A percentile compares a stretch with the other conserved stretches of the same genome.
These are phyloP conservation scores for Aspergillus ruber DNA, from an alignment of 2,329 filamentous ascomycete species.

Conservation along the genomic window DNA sequence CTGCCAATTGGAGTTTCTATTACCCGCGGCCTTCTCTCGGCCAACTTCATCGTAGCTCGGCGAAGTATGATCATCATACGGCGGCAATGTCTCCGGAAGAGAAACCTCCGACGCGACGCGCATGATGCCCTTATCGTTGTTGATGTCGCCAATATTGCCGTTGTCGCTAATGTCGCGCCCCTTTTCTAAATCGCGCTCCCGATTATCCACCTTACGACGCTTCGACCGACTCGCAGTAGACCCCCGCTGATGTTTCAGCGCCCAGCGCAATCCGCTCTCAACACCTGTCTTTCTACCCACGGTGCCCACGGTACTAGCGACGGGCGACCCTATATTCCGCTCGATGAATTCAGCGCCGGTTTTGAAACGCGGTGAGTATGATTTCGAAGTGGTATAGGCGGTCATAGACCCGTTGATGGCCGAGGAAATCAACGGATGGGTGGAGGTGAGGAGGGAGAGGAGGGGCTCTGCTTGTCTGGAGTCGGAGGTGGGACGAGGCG, in stretches of 20 bases:
- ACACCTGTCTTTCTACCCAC: conserved; percentile 82
- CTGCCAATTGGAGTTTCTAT: conserved; percentile 54
- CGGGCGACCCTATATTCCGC: conserved; percentile 70
- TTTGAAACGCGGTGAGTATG: conserved; percentile 81
- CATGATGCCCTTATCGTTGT: conserved; percentile 13
- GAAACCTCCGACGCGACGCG: conserved; percentile 60
- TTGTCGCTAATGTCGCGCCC: conserved; percentile 12
- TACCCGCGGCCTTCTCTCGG: conserved; percentile 24
- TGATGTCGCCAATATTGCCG: not conserved
- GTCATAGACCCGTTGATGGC: conserved; percentile 80
- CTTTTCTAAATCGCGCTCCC: conserved; percentile 42
- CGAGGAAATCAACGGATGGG: conserved; percentile 77
- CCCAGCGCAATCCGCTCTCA: conserved; percentile 79
- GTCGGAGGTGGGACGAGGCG: conserved; percentile 28
- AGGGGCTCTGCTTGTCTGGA: conserved; percentile 65
- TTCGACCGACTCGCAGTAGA: conserved; percentile 31
- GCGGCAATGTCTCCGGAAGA: conserved; percentile 68
- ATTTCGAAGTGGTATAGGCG: conserved; percentile 80
- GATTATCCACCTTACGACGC: conserved; percentile 39
- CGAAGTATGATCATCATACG: conserved; percentile 72
- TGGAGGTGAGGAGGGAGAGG: conserved; percentile 77
- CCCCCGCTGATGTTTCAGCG: conserved; percentile 48
- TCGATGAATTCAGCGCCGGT: conserved; percentile 89
- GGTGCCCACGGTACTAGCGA: conserved; percentile 78
- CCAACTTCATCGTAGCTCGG: conserved; percentile 64